Conservation (phyloP, 441 rosid species). For the Metrosideros polymorpha region DNA sequence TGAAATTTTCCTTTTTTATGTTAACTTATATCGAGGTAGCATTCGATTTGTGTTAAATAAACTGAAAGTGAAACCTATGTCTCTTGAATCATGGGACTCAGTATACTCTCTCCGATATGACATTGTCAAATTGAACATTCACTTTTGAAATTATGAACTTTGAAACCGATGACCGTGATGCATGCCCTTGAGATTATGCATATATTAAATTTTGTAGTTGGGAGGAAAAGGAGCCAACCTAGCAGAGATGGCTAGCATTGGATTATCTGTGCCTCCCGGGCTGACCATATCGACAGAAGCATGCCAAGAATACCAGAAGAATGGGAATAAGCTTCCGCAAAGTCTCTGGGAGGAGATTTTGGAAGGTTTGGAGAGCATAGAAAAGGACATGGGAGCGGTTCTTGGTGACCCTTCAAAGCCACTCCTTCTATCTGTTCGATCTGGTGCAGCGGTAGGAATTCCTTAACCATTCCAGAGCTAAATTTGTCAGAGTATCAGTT, state of each 20-base stretch:
- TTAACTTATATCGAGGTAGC: background rate
- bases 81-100: background rate
- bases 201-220: constrained; percentile 29
- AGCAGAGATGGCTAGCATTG: constrained; percentile 98
- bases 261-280: constrained; percentile 92
- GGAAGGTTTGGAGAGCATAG: constrained; percentile 49
- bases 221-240: constrained; percentile 97
- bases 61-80: background rate
- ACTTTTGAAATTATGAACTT: background rate
- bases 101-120: background rate
- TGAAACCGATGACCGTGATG: background rate
- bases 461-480: background rate
- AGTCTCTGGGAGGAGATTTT: constrained; percentile 81
- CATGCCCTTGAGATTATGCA: background rate
- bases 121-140: background rate
- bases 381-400: constrained; percentile 71
- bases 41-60: background rate
- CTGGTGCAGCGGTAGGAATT: constrained; percentile 85
- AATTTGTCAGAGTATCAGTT: background rate
- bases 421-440: constrained; percentile 93
- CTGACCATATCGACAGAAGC: constrained; percentile 95
- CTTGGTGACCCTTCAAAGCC: constrained; percentile 85
- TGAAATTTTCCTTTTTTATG: background rate
- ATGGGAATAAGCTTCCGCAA: constrained; percentile 54
- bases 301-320: constrained; percentile 73